Percentiles rank a stretch among this genome's conserved stretches.
These are phyloP conservation scores for Sporisorium reilianum DNA, from an alignment of 1,284 basidiomycete genomes.

Conservation along the genomic window DNA sequence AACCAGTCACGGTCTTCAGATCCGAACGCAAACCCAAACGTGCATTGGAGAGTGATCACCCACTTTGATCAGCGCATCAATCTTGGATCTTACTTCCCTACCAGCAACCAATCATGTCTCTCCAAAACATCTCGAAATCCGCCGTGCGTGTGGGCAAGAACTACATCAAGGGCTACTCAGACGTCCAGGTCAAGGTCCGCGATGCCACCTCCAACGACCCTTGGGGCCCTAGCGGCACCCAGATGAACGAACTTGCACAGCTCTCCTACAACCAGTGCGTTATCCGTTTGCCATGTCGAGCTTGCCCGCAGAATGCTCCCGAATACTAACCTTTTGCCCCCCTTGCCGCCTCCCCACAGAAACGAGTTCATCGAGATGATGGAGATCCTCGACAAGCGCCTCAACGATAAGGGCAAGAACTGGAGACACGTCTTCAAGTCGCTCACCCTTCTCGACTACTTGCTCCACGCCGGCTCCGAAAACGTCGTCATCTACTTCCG, in stretches of 20 bases:
- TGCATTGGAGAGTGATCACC: neutral
- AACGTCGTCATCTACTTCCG: constrained; percentile 98
- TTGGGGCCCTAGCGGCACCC: constrained; percentile 95
- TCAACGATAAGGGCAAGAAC: constrained; percentile 99
- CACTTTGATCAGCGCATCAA: neutral
- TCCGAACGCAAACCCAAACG: neutral
- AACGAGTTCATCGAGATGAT: constrained; percentile 99
- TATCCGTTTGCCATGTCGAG: constrained; percentile 39
- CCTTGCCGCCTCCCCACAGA: constrained; percentile 71
- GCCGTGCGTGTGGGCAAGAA: constrained; percentile 68
- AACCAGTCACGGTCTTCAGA: neutral
- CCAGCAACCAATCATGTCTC: constrained; percentile 47
- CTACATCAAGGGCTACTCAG: constrained; percentile 68
- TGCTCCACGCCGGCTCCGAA: constrained; percentile 94
- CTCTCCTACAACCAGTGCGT: constrained; percentile 97
- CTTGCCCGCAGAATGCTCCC: neutral
- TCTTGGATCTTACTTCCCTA: neutral
- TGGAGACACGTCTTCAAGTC: constrained; percentile 99
- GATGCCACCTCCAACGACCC: constrained; percentile 99
- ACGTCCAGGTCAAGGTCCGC: constrained; percentile 89
- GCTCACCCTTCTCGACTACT: constrained; percentile 94
- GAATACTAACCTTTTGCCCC: neutral
- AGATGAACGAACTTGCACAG: constrained; percentile 98
- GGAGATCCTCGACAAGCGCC: constrained; percentile 99
- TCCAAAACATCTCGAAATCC: constrained; percentile 68